Base-by-base conservation (phyloP, 768 basidiomycete genomes). In the Phylloporus sp. region DNA sequence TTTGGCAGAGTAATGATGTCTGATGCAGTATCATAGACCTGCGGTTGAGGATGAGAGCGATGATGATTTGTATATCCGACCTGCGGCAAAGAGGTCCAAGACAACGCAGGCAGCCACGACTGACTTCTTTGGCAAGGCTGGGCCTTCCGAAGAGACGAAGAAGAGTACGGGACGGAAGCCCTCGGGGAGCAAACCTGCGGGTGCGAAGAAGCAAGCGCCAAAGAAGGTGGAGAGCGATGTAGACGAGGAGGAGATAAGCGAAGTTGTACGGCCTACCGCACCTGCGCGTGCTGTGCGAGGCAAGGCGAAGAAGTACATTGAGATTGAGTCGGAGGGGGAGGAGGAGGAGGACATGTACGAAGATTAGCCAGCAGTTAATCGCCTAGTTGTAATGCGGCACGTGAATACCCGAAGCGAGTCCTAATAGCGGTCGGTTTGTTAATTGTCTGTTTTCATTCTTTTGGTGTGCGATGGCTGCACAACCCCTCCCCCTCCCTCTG, bases 271-370 rank as follows among this genome's bases (percentile, higher is more conserved):
- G 4, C 59, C 67, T 11, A 62, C 69, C 18, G 71, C 73, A 22
- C 74, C 79, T 12, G 72, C 72, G 47, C 77, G 84, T 23, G 73
- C 78, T n/a, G 77, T 76, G 11, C 65, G 76, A 50, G 73, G 70
- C 9, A 71, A 73, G 38, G 61, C 74, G 47, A 84, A 82, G 75
- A 81, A 82, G 56, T 88, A 83, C 67, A 72, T 86, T 11, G 85
- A 86, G 58, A 72, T 85, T 38, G 65, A 65, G 55, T 80, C 78
- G 2, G 78, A 77, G 45, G 74, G 77, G 40, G 78, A 76, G 5
- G 75, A 69, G 4, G 73, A 76, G 40, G 40, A 68, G 36, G 76
- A 76, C 24, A 70, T 79, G 73, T 80, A 80, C 60, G 66, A 66
- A 10, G 73, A 77, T 24, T 72, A 72, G 40, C 39, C 16, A 20